These are phyloP conservation scores for Cercospora beticola DNA, from an alignment of 2,329 filamentous ascomycete genomes.

Conservation along the genomic window DNA sequence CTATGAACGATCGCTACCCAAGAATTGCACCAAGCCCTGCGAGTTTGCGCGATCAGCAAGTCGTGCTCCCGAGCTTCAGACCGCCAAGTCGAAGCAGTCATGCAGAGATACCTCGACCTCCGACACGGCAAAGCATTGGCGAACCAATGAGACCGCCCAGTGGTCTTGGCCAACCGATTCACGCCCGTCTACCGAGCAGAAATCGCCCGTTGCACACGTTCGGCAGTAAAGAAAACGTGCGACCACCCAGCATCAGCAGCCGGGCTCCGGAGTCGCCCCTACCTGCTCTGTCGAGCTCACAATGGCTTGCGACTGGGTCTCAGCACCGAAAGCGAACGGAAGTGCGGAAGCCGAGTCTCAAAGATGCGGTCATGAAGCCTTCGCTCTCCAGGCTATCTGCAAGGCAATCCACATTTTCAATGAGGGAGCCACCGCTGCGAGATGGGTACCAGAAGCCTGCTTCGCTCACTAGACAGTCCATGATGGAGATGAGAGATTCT, in stretches of 20 bases:
- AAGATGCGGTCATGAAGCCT: constrained; percentile 12
- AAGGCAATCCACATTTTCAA: neutral
- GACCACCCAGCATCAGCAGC: neutral
- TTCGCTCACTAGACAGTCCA: neutral
- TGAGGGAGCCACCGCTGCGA: neutral
- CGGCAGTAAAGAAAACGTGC: constrained; percentile 10
- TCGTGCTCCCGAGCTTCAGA: neutral
- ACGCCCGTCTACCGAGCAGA: constrained; percentile 6
- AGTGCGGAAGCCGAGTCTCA: constrained; percentile 14
- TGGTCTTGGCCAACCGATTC: constrained; percentile 7
- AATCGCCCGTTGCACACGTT: neutral
- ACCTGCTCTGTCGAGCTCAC: constrained; percentile 32
- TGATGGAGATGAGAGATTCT: constrained; percentile 7
- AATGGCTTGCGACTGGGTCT: constrained; percentile 34
- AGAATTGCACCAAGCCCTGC: constrained; percentile 40
- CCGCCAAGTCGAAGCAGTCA: constrained; percentile 7
- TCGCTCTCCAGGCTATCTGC: constrained; percentile 4
- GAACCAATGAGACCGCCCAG: neutral
- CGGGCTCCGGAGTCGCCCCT: constrained; percentile 20
- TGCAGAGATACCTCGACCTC: neutral
- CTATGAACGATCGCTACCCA: constrained; percentile 50
- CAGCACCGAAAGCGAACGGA: constrained; percentile 8
- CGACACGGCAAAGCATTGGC: neutral
- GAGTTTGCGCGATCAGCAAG: constrained; percentile 4
- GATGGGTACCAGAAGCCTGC: neutral